Base-by-base conservation (phyloP, 495 filamentous ascomycete species). In the Aspergillus cavernicola region DNA sequence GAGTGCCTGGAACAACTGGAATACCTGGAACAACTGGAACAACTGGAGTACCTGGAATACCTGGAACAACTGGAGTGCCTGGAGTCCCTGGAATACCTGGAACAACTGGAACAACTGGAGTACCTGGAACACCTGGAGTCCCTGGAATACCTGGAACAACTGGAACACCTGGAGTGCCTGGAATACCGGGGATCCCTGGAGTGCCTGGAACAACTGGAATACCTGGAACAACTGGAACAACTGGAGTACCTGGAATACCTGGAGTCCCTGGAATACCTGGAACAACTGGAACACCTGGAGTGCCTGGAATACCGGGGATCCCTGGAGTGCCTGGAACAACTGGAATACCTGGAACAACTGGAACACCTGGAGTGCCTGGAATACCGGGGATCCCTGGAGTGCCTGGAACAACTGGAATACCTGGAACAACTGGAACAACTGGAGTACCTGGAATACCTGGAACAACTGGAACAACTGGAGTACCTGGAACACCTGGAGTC, bases 151-250 rank as follows among this genome's bases (percentile, higher is more conserved):
- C n/a, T n/a, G n/a, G n/a, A n/a, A n/a, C 24, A 28, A 28, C 44
- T 46, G 33, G 51, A 3, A 16, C 33, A 26, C 19, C 24, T 5
- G 58, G 58, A 10, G 54, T 33, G 29, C 43, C 56, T 24, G 42
- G 24, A 9, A 4, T 9, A 28, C 4, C 24, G 4, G 9, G 24
- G 4, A 28, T 9, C 9, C 24, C 24, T 28, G 24, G 24, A 28
- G 24, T 4, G 9, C 4, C 4, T 28, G 24, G 24, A 28, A 9
- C 4, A 4, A 4, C 24, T 28, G 24, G 24, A 28, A 9, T 4
- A 28, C 4, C 4, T 28, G 24, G 24, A 4, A 28, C 37, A 1
- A 4, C 37, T 39, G 37, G 24, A 9, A 4, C 24, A 28, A 28
- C 24, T 9, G 9, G 24, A 4, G 9, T 9, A 4, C 24, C 24